Evolutionary conservation across 192 early-diverging fungal species (phyloP), one percentile per base, ranked within the genome.

Genomic region (Helicostylum pulchrum): DNA sequence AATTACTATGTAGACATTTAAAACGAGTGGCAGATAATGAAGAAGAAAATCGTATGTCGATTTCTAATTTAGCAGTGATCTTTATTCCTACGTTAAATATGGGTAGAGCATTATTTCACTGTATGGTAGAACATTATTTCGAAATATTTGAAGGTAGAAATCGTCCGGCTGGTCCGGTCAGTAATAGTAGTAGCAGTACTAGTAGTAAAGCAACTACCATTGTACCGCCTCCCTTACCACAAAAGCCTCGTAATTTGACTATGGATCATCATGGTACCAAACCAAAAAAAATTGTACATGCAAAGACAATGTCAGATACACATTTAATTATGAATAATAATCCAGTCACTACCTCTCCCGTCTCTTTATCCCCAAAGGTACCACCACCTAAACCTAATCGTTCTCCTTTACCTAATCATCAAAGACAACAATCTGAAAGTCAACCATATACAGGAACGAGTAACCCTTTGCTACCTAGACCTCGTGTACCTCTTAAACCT

Each of bases 41-140:
- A 5, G 74, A 79, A 15, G 71, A 74, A 48, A 87, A 84, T 63
- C 77, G 80, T 47, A 87, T 87, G 85, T 83, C 76, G 30, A 72
- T 78, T 2, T 81, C 79, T 21, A 87, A 87, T 47, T 64, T 87
- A 15, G 85, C 77, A 2, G 71, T 87, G 1, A 81, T 87, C 7
- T 87, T 87, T 69, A 78, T 77, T n/a, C 85, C 85, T 4, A 85
- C 78, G 4, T 61, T 87, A 4, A 75, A 75, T 11, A 77, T 87
- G 32, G 76, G 80, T 11, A 77, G 78, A 57, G 60, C 77, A 15
- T 54, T 87, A 15, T 87, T 87, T 46, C 72, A 77, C 21, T 74
- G 78, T 3, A 76, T 86, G 53, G 68, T 84, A 2, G 77, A 75
- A 21, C 64, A 77, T 21, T 64, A 66, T 60, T 60, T 66, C 26